Evolutionary conservation across 441 rosid species (phyloP).

Genomic region (Corymbia citriodora): DNA sequence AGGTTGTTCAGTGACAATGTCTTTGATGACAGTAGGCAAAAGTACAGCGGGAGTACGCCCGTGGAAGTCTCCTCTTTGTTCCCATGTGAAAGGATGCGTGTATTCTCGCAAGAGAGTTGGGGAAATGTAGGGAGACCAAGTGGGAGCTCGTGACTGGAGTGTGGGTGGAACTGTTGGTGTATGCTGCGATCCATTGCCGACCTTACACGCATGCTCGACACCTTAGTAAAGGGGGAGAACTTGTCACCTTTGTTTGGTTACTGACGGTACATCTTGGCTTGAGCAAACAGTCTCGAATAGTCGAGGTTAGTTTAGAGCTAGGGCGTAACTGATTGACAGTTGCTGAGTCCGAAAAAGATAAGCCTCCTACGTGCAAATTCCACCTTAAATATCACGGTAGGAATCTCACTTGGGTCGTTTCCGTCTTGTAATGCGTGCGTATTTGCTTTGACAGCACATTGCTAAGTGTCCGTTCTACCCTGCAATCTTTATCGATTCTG

Average conservation of each 20-base stretch:
- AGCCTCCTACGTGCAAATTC: background rate
- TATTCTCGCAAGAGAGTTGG: background rate
- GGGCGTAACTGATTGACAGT: background rate
- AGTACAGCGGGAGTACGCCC: no score
- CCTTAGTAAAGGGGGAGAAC: background rate
- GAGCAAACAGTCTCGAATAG: background rate
- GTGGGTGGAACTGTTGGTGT: background rate
- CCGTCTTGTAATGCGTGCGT: background rate
- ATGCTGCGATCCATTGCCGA: background rate
- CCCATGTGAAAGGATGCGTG: background rate
- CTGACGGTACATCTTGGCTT: background rate
- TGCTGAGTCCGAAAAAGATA: no score
- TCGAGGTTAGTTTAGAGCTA: background rate
- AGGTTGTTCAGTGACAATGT: background rate
- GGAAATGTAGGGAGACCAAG: background rate
- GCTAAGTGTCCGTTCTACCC: background rate
- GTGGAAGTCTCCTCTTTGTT: background rate
- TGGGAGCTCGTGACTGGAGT: background rate
- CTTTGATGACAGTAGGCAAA: background rate
- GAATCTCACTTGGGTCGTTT: background rate
- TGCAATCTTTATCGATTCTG: background rate
- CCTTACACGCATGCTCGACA: background rate
- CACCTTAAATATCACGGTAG: background rate
- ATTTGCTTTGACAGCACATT: background rate
- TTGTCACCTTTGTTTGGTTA: rapidly evolving